Conservation (phyloP, 805 yeast genomes). For the Blastobotrys peoriensis region DNA sequence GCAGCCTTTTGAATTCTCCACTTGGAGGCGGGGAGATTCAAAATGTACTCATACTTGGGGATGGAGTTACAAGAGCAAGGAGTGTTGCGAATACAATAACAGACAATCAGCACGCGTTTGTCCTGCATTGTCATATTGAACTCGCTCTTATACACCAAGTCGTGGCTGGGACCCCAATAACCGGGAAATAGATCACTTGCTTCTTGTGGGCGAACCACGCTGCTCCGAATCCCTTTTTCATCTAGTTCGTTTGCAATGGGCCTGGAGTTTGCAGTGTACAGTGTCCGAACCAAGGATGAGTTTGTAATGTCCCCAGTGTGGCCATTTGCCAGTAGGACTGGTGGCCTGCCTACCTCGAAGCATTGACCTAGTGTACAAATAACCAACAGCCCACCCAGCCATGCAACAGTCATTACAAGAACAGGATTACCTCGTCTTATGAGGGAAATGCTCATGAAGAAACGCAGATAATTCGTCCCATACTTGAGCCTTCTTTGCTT, state of each 20-base stretch:
- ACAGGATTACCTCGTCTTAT: no score
- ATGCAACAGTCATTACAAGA: no score
- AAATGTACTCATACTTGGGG: no score
- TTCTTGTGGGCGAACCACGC: background rate
- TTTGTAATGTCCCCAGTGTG: background rate
- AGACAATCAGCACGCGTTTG: background rate
- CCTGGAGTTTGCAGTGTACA: background rate
- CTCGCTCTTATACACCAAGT: background rate
- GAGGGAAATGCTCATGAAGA: conserved; percentile 6
- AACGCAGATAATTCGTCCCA: conserved; percentile 41
- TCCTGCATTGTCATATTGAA: background rate
- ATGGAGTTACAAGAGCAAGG: background rate
- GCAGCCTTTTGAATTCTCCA: background rate
- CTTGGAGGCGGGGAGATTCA: background rate
- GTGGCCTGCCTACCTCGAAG: background rate
- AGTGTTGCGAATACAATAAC: background rate
- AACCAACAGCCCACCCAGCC: no score
- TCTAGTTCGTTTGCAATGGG: background rate
- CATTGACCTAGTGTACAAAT: background rate
- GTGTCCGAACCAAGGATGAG: background rate
- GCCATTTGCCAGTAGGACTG: background rate
- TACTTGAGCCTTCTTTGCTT: conserved; percentile 38
- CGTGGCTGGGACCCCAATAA: background rate
- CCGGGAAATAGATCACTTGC: background rate
- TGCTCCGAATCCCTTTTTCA: background rate